phyloP scores from a whole-genome alignment of 108 stramenopile species.

The Pseudonitzschia delicatissima region DNA sequence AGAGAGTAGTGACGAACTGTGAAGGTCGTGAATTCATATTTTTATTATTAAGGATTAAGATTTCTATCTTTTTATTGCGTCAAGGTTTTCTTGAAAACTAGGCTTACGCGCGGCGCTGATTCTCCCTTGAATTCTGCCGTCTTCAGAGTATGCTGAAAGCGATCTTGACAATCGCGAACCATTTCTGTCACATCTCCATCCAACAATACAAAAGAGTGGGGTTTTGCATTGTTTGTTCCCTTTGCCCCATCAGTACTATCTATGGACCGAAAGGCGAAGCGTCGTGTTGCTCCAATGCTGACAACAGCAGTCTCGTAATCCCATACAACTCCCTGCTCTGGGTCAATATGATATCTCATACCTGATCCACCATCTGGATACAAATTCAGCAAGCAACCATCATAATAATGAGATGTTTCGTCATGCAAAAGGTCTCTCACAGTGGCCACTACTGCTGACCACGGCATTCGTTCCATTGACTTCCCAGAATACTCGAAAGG shows the following conservation, averaged over 20 bases:
- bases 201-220: constrained; percentile 47
- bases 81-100: constrained; percentile 52
- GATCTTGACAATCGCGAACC: constrained; percentile 48
- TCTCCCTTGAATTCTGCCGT: constrained; percentile 43
- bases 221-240: constrained; percentile 5
- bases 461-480: constrained; percentile 36
- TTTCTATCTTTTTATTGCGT: not conserved
- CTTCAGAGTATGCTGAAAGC: constrained; percentile 56
- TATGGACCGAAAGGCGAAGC: constrained; percentile 45
- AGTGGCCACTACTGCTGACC: constrained; percentile 34
- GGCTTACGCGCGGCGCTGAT: constrained; percentile 38
- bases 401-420: constrained; percentile 36
- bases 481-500: constrained; percentile 51
- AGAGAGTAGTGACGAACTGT: not conserved
- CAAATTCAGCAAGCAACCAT: constrained; percentile 51
- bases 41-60: no score
- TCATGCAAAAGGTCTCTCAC: constrained; percentile 37
- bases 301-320: constrained; percentile 55
- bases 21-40: no score
- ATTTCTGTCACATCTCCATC: constrained; percentile 63
- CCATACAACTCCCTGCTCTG: constrained; percentile 60
- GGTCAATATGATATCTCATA: constrained; percentile 66
- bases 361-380: constrained; percentile 54
- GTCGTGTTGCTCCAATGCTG: constrained; percentile 47
- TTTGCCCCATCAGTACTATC: not conserved